Percentiles rank a stretch among this genome's conserved stretches.
Evolutionary conservation across 192 early-diverging fungal genomes (phyloP).

Genomic region (Coemansia sp.): DNA sequence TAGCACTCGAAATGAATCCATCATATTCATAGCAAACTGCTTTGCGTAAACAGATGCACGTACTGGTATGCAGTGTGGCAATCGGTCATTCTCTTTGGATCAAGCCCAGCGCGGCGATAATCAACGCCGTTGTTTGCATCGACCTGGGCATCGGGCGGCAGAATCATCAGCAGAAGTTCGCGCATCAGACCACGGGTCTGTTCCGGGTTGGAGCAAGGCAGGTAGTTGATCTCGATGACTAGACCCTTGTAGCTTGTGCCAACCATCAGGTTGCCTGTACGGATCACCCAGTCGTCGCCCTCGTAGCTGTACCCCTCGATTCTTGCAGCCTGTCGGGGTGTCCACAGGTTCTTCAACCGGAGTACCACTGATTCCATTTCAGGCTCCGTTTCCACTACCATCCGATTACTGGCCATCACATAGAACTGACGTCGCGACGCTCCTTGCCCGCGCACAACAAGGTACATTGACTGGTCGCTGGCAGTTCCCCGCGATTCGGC

Average conservation of each 20-base stretch:
- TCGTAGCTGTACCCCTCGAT: conserved; percentile 55
- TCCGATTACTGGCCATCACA: conserved; percentile 54
- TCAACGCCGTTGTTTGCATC: conserved; percentile 47
- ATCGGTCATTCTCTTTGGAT: conserved; percentile 45
- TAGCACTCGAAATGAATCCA: no score
- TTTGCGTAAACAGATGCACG: conserved; percentile 50
- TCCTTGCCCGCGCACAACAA: conserved; percentile 46
- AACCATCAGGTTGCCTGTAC: conserved; percentile 51
- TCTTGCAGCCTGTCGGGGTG: conserved; percentile 42
- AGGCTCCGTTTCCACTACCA: conserved; percentile 48
- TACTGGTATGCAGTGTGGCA: conserved; percentile 54
- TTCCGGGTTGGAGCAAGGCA: conserved; percentile 51
- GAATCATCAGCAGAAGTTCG: conserved; percentile 47
- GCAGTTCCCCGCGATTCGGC: conserved; percentile 26
- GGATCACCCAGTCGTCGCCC: conserved; percentile 51
- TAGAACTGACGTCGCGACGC: conserved; percentile 38
- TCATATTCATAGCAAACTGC: conserved; percentile 41
- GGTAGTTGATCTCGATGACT: conserved; percentile 52
- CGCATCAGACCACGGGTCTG: conserved; percentile 49
- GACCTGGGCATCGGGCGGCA: conserved; percentile 46
- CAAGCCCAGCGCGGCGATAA: conserved; percentile 38
- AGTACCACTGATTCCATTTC: conserved; percentile 50
- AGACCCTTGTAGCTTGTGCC: conserved; percentile 54
- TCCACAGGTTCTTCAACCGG: conserved; percentile 54
- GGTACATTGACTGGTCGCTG: conserved; percentile 48